Evolutionary conservation across 2,329 filamentous ascomycete species (phyloP), one percentile per base, ranked within the genome.

Genomic region (Aspergillus calidoustus): DNA sequence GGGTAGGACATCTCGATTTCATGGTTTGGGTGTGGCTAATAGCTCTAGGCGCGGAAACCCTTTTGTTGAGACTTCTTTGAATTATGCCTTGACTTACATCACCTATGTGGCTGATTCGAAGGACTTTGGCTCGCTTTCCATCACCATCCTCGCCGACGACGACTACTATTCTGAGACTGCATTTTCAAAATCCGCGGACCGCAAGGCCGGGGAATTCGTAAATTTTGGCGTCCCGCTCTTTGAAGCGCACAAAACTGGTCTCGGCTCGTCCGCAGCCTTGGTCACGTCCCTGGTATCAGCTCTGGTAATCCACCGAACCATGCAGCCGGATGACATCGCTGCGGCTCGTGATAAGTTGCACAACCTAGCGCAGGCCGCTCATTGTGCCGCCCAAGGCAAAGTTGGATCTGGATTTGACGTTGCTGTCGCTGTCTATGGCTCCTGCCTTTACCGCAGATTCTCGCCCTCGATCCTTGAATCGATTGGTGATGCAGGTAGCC

Each of bases 371-470:
- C 95, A 99, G 81, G 91, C 91, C 1, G 90, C 92, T 4, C 95
- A 99, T 80, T 97, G 94, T 74, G 92, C 94, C 1, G 95, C 95
- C 0, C 95, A 99, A 80, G 95, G 95, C 25, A 99, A 99, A 78
- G 89, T 99, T 19, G 95, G 95, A 54, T 95, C 91, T 0, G 95
- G 95, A 22, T 99, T 99, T 75, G 95, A 99, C 74, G 91, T 99
- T 56, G 95, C 94, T 0, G 89, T 91, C 28, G 95, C 95, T 19
- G 92, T 97, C 17, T 97, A 92, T 76, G 95, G 95, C 17, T 93
- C 91, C 17, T 97, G 92, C 75, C 82, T 91, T 11, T 99, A 99
- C 83, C 87, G 90, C 22, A 89, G 95, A n/a, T 99, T 99, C 81
- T 94, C 91, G 0, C 93, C 95, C 0, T 81, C 84, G 0, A 82